These are phyloP conservation scores for Cladorrhinum samala DNA, from an alignment of 495 filamentous ascomycete species.

Conservation along the genomic window DNA sequence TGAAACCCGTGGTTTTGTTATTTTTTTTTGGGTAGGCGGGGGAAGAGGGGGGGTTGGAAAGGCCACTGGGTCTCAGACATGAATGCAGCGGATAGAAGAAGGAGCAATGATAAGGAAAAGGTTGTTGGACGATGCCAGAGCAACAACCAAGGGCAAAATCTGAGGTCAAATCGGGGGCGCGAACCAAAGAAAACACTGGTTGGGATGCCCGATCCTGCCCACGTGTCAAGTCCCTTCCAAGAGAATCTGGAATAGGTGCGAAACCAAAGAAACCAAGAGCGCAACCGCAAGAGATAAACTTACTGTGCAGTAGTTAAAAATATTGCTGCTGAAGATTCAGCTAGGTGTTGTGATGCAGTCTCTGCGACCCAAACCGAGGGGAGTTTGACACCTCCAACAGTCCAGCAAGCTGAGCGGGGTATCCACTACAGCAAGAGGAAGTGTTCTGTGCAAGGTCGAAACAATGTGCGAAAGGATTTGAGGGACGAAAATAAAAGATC, in stretches of 20 bases:
- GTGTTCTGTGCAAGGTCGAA: too few relatives aligned
- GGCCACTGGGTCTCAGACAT: too few relatives aligned
- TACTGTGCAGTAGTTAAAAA: conserved; percentile 20
- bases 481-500: not conserved
- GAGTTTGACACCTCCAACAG: conserved; percentile 1
- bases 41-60: too few relatives aligned
- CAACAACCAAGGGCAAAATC: not conserved
- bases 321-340: conserved; percentile 11
- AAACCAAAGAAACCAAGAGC: not conserved
- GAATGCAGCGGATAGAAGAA: too few relatives aligned
- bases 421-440: too few relatives aligned
- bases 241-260: not conserved
- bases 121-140: too few relatives aligned
- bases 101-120: too few relatives aligned
- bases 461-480: not conserved
- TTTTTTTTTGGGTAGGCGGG: too few relatives aligned
- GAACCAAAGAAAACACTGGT: too few relatives aligned
- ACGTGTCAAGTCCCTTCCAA: too few relatives aligned
- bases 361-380: not conserved
- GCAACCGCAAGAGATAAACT: conserved; percentile 9
- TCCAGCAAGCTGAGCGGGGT: not conserved
- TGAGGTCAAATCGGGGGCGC: not conserved
- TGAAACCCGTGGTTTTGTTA: too few relatives aligned
- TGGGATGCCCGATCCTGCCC: not conserved
- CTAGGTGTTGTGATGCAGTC: conserved; percentile 25